Base-by-base conservation (phyloP, 2,329 filamentous ascomycete genomes). In the Drechslera avenae region DNA sequence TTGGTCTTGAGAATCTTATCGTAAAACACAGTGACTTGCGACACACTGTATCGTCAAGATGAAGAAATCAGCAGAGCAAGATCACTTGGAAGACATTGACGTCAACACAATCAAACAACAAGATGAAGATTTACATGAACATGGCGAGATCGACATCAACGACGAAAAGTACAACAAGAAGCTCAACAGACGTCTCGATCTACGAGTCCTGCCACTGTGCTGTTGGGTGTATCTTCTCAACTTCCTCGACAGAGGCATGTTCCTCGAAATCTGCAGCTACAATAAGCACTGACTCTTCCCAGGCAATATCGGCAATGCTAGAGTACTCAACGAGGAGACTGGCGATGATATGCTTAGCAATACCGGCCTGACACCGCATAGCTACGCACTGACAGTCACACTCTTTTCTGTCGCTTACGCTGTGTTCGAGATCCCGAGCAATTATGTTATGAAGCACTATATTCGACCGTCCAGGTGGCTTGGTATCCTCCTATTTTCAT, bases 321-420 rank as follows among this genome's bases (percentile, higher is more conserved):
- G 83, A 66, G 83, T 87, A 35, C 77, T 88, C 54, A 88, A 89
- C 65, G 73, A 79, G 16, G 76, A 81, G 8, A 81, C 81, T 1
- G 67, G 78, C 33, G 76, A 88, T 67, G 84, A 87, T 72, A 79
- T 89, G 60, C 80, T 87, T 39, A 76, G 77, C 12, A 80, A 83
- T 64, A 85, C 84, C 4, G 59, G 78, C 57, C 87, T 88, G 81
- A 82, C 81, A 2, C 30, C 46, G 13, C 39, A 34, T 19, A 76
- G 80, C 45, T 77, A 80, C 66, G 77, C 87, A 63, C 89, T 42
- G 19, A 57, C 51, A 4, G 55, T 63, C 30, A 59, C 60, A 5
- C 46, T 63, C 30, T 67, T 67, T 41, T 50, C 62, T 5, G 54
- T 66, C n/a, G 59, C 62, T 1, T 66, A 66, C n/a, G 42, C 54